Conservation (phyloP, 768 basidiomycete species). For the Russula abietina region DNA sequence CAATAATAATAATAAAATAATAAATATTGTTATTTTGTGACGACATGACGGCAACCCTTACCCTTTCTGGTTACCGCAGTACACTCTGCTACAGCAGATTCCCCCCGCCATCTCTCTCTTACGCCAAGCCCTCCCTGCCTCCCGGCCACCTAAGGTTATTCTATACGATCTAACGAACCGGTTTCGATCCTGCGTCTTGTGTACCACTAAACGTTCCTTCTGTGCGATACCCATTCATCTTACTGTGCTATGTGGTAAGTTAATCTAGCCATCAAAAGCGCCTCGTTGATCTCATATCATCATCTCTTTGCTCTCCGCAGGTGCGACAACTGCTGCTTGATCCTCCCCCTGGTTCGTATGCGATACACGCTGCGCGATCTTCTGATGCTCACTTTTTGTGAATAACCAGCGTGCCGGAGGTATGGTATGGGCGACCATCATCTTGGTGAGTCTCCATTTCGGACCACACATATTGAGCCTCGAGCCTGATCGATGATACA, state of each 20-base stretch:
- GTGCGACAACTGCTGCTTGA: conserved; percentile 76
- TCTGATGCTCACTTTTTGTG: conserved; percentile 22
- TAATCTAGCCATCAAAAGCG: conserved; percentile 2
- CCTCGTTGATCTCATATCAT: not conserved
- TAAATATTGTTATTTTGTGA: conserved; percentile 7
- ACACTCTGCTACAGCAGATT: not conserved
- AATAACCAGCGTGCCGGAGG: conserved; percentile 55
- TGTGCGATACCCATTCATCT: conserved; percentile 16
- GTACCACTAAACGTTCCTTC: conserved; percentile 1
- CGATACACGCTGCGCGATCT: conserved; percentile 10
- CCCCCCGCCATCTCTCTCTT: not conserved
- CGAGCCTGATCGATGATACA: conserved; percentile 28
- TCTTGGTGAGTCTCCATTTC: conserved; percentile 42
- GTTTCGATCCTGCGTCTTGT: not conserved
- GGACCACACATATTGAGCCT: conserved; percentile 5
- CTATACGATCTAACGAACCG: conserved; percentile 9
- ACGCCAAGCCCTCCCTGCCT: not conserved
- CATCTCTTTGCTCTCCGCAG: conserved; percentile 32
- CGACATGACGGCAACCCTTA: conserved; percentile 10
- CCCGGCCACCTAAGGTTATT: not conserved
- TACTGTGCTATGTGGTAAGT: conserved; percentile 17
- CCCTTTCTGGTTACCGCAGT: conserved; percentile 6
- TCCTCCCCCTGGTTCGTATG: conserved; percentile 59
- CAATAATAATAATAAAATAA: not conserved
- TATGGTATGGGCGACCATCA: conserved; percentile 60